Evolutionary conservation across 768 basidiomycete species (phyloP), one percentile per base, ranked within the genome.

Genomic region (Lactifluus subvellereus): DNA sequence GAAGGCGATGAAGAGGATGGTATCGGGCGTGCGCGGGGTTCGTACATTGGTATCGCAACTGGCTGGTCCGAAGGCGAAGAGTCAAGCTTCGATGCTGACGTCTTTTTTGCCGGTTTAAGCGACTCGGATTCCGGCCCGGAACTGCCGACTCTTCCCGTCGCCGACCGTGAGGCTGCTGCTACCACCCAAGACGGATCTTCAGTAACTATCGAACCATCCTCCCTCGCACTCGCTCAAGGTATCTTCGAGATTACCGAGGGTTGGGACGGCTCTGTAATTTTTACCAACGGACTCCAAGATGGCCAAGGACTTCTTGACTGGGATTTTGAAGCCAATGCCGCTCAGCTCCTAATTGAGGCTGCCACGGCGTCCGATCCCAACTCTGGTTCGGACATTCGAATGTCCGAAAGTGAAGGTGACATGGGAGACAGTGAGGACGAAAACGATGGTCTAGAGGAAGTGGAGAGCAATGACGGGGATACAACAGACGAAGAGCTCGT

Each of bases 401-500:
- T 76, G 76, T 69, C 68, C 13, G 78, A 78, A 47, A 80, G 80
- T 40, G 79, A 72, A 6, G 78, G 56, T 16, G 60, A 63, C 47
- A 58, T 62, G 59, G 63, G 79, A 32, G 76, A 82, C 58, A 77
- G 78, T 60, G 75, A 82, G 61, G 81, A 81, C 59, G 77, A 71
- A 18, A 72, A 71, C n/a, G 74, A 75, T n/a, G 68, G 67, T 32
- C 68, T 77, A 51, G 66, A 67, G 27, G 69, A 71, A 49, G 60
- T 69, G 38, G 72, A 72, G 47, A 69, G 70, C n/a, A 71, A 73
- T 54, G 86, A 84, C 6, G 88, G 89, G 1, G 87, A 91, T 66
- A 89, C 89, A 4, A 91, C 91, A 1, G 90, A 91, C 70, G 88
- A 90, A 65, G 89, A 93, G 64, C 84, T 91, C 55, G 85, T 91